Evolutionary conservation across 148 eudicot species (phyloP).

Genomic region (Nyssa sinensis): DNA sequence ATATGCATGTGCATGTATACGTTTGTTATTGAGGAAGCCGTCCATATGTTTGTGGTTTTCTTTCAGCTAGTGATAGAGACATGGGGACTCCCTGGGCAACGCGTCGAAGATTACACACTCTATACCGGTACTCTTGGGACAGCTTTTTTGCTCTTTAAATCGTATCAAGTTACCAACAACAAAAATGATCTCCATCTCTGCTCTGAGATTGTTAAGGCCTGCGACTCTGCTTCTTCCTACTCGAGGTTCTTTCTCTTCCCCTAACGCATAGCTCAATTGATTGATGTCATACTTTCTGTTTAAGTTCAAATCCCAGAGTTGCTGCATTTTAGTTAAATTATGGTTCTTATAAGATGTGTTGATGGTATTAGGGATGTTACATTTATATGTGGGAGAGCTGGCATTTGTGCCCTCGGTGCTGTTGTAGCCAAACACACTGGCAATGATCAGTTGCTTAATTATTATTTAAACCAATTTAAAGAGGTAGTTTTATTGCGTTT

Average conservation of each 20-base stretch:
- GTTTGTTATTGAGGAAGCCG: background rate
- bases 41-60: background rate
- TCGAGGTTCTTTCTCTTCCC: conserved; percentile 28
- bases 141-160: conserved; percentile 50
- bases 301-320: too few relatives aligned
- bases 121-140: conserved; percentile 65
- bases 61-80: conserved; percentile 55
- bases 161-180: conserved; percentile 45
- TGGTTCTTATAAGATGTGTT: background rate
- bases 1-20: background rate
- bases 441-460: conserved; percentile 33
- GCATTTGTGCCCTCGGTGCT: conserved; percentile 78
- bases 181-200: conserved; percentile 43
- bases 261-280: too few relatives aligned
- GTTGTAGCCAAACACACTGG: conserved; percentile 51
- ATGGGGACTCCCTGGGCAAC: conserved; percentile 38
- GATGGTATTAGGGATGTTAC: conserved; percentile 47
- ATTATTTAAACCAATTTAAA: conserved; percentile 49
- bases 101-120: conserved; percentile 38
- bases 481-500: conserved; percentile 28
- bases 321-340: background rate
- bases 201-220: conserved; percentile 61
- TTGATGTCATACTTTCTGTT: too few relatives aligned
- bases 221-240: conserved; percentile 44
- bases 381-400: conserved; percentile 58